Evolutionary conservation across 2,329 filamentous ascomycete genomes (phyloP).

Genomic region (Clarireedia monteithiana): DNA sequence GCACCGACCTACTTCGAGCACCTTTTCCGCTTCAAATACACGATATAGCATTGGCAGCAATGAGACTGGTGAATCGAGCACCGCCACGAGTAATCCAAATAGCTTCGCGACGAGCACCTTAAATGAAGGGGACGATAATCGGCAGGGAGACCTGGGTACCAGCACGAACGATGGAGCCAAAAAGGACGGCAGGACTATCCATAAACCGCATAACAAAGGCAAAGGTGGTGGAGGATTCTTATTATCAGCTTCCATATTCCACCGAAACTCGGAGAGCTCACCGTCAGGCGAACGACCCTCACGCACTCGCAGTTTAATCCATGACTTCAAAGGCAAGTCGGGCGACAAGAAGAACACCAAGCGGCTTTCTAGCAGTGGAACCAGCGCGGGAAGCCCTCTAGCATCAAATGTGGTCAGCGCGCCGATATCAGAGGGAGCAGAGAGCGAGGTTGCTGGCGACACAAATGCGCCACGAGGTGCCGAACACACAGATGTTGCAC

Average conservation of each 20-base stretch:
- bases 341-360: conserved; percentile 21
- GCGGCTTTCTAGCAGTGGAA: conserved; percentile 17
- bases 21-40: conserved; percentile 17
- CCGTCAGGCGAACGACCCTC: conserved; percentile 8
- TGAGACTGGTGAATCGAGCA: conserved; percentile 40
- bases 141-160: conserved; percentile 4
- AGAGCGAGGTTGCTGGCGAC: not conserved
- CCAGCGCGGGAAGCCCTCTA: conserved; percentile 24
- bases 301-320: conserved; percentile 14
- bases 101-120: conserved; percentile 13
- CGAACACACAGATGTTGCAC: not conserved
- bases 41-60: conserved; percentile 33
- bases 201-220: conserved; percentile 23
- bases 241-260: conserved; percentile 16
- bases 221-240: conserved; percentile 27
- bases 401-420: conserved; percentile 18
- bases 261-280: not conserved
- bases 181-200: conserved; percentile 19
- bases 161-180: not conserved
- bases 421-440: not conserved
- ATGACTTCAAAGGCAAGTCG: conserved; percentile 24
- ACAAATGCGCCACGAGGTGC: conserved; percentile 4
- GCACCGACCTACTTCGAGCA: conserved; percentile 18
- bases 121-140: conserved; percentile 6
- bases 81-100: conserved; percentile 27